Evolutionary conservation across 192 early-diverging fungal species (phyloP).

Genomic region (Helicostylum pulchrum): DNA sequence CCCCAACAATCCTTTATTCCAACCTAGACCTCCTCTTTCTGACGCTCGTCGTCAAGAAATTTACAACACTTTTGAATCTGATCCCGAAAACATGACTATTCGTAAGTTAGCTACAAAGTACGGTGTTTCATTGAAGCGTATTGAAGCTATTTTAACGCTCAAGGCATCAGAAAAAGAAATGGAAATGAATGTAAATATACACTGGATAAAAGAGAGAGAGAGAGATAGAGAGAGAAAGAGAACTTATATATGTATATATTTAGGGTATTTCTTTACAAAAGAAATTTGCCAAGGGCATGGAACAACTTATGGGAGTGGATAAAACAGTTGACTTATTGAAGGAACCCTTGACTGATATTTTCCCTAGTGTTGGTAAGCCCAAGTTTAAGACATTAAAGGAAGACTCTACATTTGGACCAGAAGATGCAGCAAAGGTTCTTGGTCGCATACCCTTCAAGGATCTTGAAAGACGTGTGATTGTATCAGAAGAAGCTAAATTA

Average conservation of each 20-base stretch:
- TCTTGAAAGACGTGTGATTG: slow-evolving; percentile 38
- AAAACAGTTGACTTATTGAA: slow-evolving; percentile 23
- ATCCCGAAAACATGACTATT: slow-evolving; percentile 61
- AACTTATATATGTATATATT: background rate
- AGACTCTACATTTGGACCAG: slow-evolving; percentile 63
- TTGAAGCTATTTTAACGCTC: slow-evolving; percentile 87
- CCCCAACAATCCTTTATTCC: slow-evolving; percentile 88
- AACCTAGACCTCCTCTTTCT: slow-evolving; percentile 69
- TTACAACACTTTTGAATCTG: slow-evolving; percentile 60
- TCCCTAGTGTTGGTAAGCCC: slow-evolving; percentile 64
- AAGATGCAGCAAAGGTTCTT: slow-evolving; percentile 79
- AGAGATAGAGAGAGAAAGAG: background rate
- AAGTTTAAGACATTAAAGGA: slow-evolving; percentile 83
- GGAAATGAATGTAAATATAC: slow-evolving; percentile 54
- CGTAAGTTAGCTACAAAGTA: slow-evolving; percentile 67
- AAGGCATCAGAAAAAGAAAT: slow-evolving; percentile 76
- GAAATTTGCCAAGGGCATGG: slow-evolving; percentile 79
- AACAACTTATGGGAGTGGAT: slow-evolving; percentile 69
- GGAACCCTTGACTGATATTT: slow-evolving; percentile 57
- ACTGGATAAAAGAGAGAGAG: background rate
- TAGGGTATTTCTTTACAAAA: slow-evolving; percentile 59
- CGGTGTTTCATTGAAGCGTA: slow-evolving; percentile 75
- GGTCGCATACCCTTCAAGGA: slow-evolving; percentile 57
- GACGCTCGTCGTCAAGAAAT: slow-evolving; percentile 68
- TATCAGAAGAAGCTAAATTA: slow-evolving; percentile 20